A percentile compares a stretch with the other conserved stretches of the same genome.
phyloP scores from a whole-genome alignment of 805 yeast genomes.

The Blastobotrys terrestris region DNA sequence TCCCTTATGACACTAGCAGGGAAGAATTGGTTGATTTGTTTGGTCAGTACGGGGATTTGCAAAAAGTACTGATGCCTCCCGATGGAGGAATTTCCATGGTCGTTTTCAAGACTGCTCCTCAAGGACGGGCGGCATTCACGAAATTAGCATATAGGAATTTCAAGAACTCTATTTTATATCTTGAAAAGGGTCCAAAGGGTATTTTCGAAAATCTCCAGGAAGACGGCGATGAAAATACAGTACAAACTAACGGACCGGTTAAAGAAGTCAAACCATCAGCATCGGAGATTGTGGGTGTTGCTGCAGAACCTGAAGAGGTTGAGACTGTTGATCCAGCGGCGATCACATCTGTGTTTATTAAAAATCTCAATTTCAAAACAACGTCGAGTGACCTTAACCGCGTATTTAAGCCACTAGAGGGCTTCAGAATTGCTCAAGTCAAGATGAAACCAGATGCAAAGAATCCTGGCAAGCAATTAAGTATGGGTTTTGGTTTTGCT shows the following conservation, averaged over 20 bases:
- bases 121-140: conserved; percentile 84
- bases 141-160: conserved; percentile 83
- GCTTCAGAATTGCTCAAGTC: conserved; percentile 76
- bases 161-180: conserved; percentile 77
- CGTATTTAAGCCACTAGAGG: conserved; percentile 63
- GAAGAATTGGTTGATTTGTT: conserved; percentile 82
- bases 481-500: conserved; percentile 98
- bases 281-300: conserved; percentile 38
- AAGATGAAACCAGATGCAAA: conserved; percentile 86
- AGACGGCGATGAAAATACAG: conserved; percentile 27
- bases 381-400: conserved; percentile 49
- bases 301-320: conserved; percentile 23
- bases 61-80: conserved; percentile 86
- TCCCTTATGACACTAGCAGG: conserved; percentile 78
- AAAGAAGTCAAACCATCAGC: conserved; percentile 37
- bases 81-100: conserved; percentile 94
- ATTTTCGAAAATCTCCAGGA: conserved; percentile 44
- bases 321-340: conserved; percentile 29
- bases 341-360: conserved; percentile 75
- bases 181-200: conserved; percentile 90
- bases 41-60: conserved; percentile 69
- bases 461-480: conserved; percentile 54
- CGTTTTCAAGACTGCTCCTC: conserved; percentile 74
- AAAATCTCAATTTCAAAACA: conserved; percentile 85
- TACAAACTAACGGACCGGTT: conserved; percentile 1